Conservation (phyloP, 495 filamentous ascomycete genomes). For the Sporormia fimetaria region DNA sequence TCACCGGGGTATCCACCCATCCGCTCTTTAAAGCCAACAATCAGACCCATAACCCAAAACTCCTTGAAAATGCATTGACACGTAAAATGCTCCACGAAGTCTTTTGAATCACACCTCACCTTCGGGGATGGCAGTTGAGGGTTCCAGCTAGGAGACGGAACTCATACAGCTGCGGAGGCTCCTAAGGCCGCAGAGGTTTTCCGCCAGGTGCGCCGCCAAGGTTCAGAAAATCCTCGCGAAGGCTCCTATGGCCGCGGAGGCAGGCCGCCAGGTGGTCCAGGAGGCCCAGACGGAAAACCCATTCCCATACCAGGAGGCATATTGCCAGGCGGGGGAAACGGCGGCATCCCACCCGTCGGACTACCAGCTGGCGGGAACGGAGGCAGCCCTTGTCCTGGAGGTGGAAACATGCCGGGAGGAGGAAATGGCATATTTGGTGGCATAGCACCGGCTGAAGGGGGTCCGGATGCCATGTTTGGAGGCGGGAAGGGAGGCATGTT, state of each 20-base stretch:
- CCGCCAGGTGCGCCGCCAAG: not conserved
- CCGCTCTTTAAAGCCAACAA: too few species aligned
- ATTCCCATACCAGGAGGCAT: constrained; percentile 5
- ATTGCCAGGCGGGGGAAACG: constrained; percentile 24
- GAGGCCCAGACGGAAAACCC: constrained; percentile 16
- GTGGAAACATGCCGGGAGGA: constrained; percentile 10
- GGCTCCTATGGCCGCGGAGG: constrained; percentile 2
- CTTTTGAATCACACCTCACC: too few species aligned
- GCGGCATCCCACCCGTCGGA: constrained; percentile 17
- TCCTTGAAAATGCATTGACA: too few species aligned
- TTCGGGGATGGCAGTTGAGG: too few species aligned
- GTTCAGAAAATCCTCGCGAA: not conserved
- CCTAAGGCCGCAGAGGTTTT: constrained; percentile 1
- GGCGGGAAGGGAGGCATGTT: constrained; percentile 8
- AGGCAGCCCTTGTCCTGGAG: not conserved
- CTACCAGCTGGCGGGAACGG: constrained; percentile 8
- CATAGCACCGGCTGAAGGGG: constrained; percentile 2
- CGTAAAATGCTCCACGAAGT: too few species aligned
- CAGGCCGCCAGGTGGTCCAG: constrained; percentile 17
- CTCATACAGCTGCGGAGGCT: constrained; percentile 9
- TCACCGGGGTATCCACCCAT: too few species aligned
- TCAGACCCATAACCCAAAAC: too few species aligned
- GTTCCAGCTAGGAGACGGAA: too few species aligned
- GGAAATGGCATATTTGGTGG: constrained; percentile 6
- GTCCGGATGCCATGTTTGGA: not conserved